Base-by-base conservation (phyloP, 225 moss, liverwort and hornwort species). In the Ulota crispa region DNA sequence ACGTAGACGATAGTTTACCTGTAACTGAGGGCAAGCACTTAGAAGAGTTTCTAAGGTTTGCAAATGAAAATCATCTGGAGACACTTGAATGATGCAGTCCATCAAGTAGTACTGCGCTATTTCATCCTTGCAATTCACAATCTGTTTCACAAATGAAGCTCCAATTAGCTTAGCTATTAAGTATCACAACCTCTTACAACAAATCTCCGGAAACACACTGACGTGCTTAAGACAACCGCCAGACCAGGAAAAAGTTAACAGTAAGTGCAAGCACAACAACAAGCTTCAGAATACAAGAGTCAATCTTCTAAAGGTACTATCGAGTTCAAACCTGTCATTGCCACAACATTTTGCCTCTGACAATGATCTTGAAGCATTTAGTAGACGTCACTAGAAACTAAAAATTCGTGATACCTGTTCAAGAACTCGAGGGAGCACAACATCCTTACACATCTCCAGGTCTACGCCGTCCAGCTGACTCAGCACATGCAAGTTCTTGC, bases 61-160 rank as follows among this genome's bases (percentile, higher is more conserved):
- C 83, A 99, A 89, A 83, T 99, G 98, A 77, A 99, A 99, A 85
- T 99, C 95, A 75, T 99, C 98, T 70, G 98, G 98, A 85, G 96
- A 99, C 79, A 99, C 98, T 86, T 99, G 98, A 82, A 99, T 99
- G 81, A 99, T 99, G 88, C 98, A 99, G 76, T 99, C 98, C 96
- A 99, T 99, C 91, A 99, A 90, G 85, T 99, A 99, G 80, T 99
- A 99, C 85, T 99, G 98, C 80, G 98, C 98, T 85, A 99, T 90
- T 68, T 99, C 98, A 80, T 99, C 98, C 88, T 99, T 99, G 88
- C 98, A 99, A 68, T 99, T 99, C 69, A 99, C 98, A 55, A 99
- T 94, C 98, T 98, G 90, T 69, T 77, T 64, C 77, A 78, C 76
- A 64, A 18, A 39, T 27, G 56, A 77, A 26, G 47, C 24, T 19